phyloP scores from a whole-genome alignment of 805 yeast genomes.

The Suhomyces prunicola region DNA sequence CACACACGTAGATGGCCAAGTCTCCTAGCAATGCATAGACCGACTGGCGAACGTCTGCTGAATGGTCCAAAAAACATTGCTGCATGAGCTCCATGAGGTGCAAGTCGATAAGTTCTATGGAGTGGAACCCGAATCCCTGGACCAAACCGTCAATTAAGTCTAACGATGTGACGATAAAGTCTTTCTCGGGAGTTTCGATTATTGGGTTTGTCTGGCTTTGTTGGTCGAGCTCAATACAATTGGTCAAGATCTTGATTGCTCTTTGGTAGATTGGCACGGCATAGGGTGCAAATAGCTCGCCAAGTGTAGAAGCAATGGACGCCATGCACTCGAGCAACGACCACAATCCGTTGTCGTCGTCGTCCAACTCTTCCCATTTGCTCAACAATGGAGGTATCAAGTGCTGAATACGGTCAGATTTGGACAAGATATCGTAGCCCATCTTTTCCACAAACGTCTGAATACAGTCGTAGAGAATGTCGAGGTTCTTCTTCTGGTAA shows the following conservation, averaged over 20 bases:
- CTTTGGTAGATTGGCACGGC: constrained; percentile 84
- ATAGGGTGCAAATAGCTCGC: constrained; percentile 81
- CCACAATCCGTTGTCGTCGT: constrained; percentile 84
- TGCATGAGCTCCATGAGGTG: constrained; percentile 60
- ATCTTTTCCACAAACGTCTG: constrained; percentile 83
- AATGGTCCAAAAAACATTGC: constrained; percentile 69
- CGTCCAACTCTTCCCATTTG: constrained; percentile 75
- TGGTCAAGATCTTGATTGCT: constrained; percentile 64
- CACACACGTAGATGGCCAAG: constrained; percentile 60
- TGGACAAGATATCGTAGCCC: constrained; percentile 52
- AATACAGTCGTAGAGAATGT: constrained; percentile 83
- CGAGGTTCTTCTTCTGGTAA: constrained; percentile 80
- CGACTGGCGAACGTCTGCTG: constrained; percentile 88
- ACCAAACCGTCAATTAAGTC: constrained; percentile 91
- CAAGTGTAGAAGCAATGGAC: constrained; percentile 81
- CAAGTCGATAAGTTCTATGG: constrained; percentile 51
- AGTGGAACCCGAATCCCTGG: constrained; percentile 75
- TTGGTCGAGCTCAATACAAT: constrained; percentile 65
- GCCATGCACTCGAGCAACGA: constrained; percentile 92
- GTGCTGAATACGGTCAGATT: constrained; percentile 54
- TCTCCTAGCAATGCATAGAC: constrained; percentile 91
- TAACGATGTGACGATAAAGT: constrained; percentile 81
- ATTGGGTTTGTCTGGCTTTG: constrained; percentile 63
- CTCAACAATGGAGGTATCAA: constrained; percentile 77
- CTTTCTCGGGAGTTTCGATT: constrained; percentile 79